Base-by-base conservation (phyloP, 495 filamentous ascomycete genomes). In the Haplographium delicatum region DNA sequence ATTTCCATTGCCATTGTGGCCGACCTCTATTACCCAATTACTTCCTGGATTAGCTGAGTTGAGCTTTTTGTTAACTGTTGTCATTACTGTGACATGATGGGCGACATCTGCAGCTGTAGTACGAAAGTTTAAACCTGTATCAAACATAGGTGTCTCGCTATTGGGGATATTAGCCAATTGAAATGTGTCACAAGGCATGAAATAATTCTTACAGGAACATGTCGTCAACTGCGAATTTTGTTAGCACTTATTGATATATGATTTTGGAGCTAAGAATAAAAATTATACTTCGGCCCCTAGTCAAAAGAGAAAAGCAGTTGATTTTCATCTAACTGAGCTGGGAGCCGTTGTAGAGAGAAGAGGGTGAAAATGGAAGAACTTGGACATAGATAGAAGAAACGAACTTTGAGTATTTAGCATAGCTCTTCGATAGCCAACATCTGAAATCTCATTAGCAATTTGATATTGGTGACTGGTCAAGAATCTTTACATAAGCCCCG, bases 1-100 rank as follows among this genome's bases (percentile, higher is more conserved):
- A 53, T 81, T 78, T 20, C 80, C 80, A 54, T 82, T 82, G 19
- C 78, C 78, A 47, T 82, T 82, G 67, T 80, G 75, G 15, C 77
- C 79, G 39, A 81, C 65, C 49, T 83, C 80, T 9, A 78, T 66
- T 23, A 72, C 73, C 60, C 74, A 83, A 48, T 62, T 60, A 41
- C 78, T 81, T 16, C 79, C 79, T 26, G n/a, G 39, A 13, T 42
- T 50, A 2, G 26, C 30, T 22, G 18, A 9, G 13, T 27, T 28
- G 15, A 52, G 40, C 19, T 46, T 44, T 26, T 16, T 33, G 30
- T 44, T 45, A 2, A 52, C 11, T 8, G 28, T 52, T 1, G 7
- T 16, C 22, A 52, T 44, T 16, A 28, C 28, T 10, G 13, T 7
- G 3, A 52, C n/a, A 30, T 44, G 40, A 22, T 37, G 28, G 4